Conservation (phyloP, 768 basidiomycete species). For the Lactarius trivialis region DNA sequence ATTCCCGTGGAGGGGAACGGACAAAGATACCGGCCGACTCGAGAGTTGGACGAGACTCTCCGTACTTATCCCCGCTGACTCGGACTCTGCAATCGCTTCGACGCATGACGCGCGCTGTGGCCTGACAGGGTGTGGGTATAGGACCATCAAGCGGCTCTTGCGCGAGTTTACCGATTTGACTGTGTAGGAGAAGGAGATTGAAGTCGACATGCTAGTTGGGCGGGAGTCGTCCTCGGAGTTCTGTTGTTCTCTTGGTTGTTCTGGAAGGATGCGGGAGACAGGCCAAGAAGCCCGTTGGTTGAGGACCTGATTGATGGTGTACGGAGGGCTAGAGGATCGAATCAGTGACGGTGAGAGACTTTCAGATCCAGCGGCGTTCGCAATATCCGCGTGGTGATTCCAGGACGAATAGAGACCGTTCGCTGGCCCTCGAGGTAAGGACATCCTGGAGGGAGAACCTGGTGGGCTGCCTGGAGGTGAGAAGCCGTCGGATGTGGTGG, state of each 20-base stretch:
- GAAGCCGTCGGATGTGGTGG: neutral
- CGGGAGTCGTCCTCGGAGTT: neutral
- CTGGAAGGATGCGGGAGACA: neutral
- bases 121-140: slow-evolving; percentile 9
- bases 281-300: slow-evolving; percentile 1
- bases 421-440: neutral
- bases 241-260: neutral
- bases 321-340: neutral
- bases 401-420: neutral
- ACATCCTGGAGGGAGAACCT: neutral
- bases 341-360: slow-evolving; percentile 1
- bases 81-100: neutral
- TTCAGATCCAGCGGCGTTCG: neutral
- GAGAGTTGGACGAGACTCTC: neutral
- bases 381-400: neutral
- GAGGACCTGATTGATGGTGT: neutral
- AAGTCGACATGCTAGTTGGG: neutral
- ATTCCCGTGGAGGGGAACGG: neutral
- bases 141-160: slow-evolving; percentile 10
- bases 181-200: slow-evolving; percentile 1
- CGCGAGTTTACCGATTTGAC: slow-evolving; percentile 9
- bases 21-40: slow-evolving; percentile 1
- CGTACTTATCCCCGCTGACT: neutral
- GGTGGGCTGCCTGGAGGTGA: neutral
- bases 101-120: neutral